These are phyloP conservation scores for Lonicera japonica DNA, from an alignment of 129 eudicot species.

Conservation along the genomic window DNA sequence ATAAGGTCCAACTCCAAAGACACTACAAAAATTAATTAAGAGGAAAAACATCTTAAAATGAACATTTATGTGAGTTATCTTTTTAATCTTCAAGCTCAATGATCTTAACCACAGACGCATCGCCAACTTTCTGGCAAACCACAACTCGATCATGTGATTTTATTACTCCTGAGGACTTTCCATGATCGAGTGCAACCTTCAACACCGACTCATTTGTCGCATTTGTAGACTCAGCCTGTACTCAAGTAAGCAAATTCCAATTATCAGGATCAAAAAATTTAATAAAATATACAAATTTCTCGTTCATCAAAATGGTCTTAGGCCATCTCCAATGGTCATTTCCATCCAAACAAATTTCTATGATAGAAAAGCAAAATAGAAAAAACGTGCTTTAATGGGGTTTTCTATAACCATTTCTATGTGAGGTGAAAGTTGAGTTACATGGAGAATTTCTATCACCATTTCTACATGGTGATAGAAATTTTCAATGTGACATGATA, in stretches of 20 bases:
- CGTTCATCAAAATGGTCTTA: neutral
- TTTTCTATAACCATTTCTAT: too few species aligned
- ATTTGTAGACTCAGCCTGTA: conserved; percentile 57
- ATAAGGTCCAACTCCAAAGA: too few species aligned
- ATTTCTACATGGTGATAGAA: too few species aligned
- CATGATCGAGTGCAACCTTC: conserved; percentile 77
- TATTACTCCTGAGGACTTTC: conserved; percentile 60
- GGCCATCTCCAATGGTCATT: too few species aligned
- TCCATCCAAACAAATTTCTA: too few species aligned
- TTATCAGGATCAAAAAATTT: conserved; percentile 4
- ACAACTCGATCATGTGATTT: conserved; percentile 77
- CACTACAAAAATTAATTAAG: neutral
- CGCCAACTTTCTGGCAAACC: conserved; percentile 85
- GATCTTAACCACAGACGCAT: conserved; percentile 70
- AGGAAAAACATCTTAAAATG: neutral
- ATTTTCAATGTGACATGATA: too few species aligned
- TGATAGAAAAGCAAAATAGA: too few species aligned
- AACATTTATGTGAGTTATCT: neutral
- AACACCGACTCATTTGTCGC: conserved; percentile 60
- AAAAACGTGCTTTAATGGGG: too few species aligned
- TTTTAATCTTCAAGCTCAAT: conserved; percentile 64
- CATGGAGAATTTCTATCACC: too few species aligned
- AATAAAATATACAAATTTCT: too few species aligned
- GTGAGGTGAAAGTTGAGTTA: too few species aligned
- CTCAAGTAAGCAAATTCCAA: neutral